Evolutionary conservation across 139 green algal genomes (phyloP), one percentile per base, ranked within the genome.

Genomic region (Edaphochlamys debaryana): DNA sequence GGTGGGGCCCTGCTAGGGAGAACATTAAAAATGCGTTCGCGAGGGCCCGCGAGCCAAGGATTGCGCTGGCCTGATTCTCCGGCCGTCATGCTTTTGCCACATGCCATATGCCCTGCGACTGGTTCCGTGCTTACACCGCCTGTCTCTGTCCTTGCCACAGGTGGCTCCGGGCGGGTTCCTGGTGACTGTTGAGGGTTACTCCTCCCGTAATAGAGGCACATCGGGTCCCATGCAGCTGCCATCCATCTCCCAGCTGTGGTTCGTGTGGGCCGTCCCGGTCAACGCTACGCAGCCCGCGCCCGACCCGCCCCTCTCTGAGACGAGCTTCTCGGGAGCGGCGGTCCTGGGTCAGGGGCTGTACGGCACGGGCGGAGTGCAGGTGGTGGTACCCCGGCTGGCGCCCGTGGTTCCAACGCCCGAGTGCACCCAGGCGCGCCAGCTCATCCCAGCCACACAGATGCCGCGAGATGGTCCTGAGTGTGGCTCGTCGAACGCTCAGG

Each of bases 131-230:
- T n/a, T n/a, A n/a, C n/a, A n/a, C n/a, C n/a, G n/a, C n/a, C n/a
- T n/a, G n/a, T n/a, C n/a, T n/a, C n/a, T n/a, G n/a, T n/a, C n/a
- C n/a, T n/a, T n/a, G n/a, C n/a, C n/a, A 4, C 74, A 81, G 74
- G 74, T 66, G 2, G 63, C 32, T 8, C 40, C 62, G 38, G 76
- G 76, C n/a, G 76, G 76, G 41, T 82, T 74, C 45, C 41, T 82
- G 32, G 76, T 63, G 0, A 25, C 23, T 4, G 32, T 82, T 23
- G 63, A 82, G 63, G 76, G 76, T 0, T 73, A n/a, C n/a, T n/a
- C 52, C 45, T 22, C 71, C 1, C n/a, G 27, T 29, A 62, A 40
- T 38, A 38, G 0, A 19, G 25, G 19, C 4, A 0, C 68, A 30
- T 3, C 29, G 30, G 29, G 30, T 29, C 41, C 29, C 9, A 2